Conservation (phyloP, 495 filamentous ascomycete species). For the Xylaria acuta region DNA sequence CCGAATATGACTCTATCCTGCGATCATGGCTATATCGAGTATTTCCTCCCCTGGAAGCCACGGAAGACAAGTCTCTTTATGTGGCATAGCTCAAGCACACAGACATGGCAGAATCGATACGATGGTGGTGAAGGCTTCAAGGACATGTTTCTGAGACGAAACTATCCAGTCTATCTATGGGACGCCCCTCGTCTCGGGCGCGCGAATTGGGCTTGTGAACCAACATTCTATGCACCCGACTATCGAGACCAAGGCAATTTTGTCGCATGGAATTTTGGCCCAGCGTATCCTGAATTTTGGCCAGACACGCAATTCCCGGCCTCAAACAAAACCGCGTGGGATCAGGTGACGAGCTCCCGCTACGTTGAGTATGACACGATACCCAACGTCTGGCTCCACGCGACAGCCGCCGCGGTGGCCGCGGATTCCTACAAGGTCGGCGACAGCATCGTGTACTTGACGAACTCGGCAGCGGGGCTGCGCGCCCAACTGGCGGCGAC, state of each 20-base stretch:
- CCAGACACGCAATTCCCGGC: constrained; percentile 53
- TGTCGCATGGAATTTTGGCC: constrained; percentile 54
- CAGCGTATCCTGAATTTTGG: constrained; percentile 48
- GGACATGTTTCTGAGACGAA: constrained; percentile 55
- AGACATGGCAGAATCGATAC: constrained; percentile 57
- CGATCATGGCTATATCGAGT: constrained; percentile 59
- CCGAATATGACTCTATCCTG: constrained; percentile 49
- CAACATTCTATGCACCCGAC: constrained; percentile 42
- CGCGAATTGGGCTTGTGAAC: constrained; percentile 54
- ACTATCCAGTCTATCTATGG: constrained; percentile 58
- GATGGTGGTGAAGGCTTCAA: constrained; percentile 57
- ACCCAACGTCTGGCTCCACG: constrained; percentile 48
- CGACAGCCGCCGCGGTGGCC: constrained; percentile 48
- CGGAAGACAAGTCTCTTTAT: constrained; percentile 53
- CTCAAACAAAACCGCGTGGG: constrained; percentile 44
- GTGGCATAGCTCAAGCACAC: constrained; percentile 57
- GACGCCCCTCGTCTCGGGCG: constrained; percentile 54
- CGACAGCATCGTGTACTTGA: constrained; percentile 50
- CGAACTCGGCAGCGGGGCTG: constrained; percentile 53
- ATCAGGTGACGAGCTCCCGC: constrained; percentile 49
- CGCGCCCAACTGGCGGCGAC: constrained; percentile 51
- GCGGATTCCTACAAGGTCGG: constrained; percentile 55
- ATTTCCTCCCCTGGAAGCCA: constrained; percentile 54
- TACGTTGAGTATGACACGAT: constrained; percentile 53
- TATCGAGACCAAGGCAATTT: constrained; percentile 54